phyloP scores from a whole-genome alignment of 805 yeast genomes.

The Metschnikowia bowlesiae region DNA sequence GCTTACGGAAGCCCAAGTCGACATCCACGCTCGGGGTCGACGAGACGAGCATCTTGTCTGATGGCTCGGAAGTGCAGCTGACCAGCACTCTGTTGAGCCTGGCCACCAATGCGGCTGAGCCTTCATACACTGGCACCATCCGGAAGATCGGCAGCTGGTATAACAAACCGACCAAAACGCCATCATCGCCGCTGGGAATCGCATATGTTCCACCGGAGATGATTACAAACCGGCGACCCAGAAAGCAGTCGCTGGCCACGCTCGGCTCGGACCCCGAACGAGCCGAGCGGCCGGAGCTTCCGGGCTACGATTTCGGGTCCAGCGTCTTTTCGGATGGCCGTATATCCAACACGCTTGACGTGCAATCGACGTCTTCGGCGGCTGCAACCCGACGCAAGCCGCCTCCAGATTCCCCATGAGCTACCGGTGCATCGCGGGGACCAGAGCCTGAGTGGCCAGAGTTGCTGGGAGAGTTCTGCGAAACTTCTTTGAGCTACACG shows the following conservation, averaged over 20 bases:
- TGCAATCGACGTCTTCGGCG: not conserved
- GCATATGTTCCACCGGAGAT: conserved; percentile 55
- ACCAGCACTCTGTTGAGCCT: not conserved
- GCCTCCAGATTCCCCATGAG: not conserved
- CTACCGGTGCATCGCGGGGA: too few species aligned
- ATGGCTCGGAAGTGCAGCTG: conserved; percentile 20
- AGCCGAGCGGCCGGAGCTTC: conserved; percentile 7
- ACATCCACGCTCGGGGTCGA: conserved; percentile 21
- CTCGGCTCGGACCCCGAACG: conserved; percentile 11
- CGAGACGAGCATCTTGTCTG: conserved; percentile 24
- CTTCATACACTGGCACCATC: not conserved
- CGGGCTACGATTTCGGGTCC: conserved; percentile 16
- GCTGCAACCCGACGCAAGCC: not conserved
- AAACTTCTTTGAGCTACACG: too few species aligned
- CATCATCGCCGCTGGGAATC: not conserved
- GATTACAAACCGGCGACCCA: conserved; percentile 55
- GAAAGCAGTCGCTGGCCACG: conserved; percentile 16
- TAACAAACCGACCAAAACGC: conserved; percentile 38
- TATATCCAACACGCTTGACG: conserved; percentile 8
- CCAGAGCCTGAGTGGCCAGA: too few species aligned
- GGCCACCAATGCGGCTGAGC: not conserved
- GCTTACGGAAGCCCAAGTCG: conserved; percentile 20
- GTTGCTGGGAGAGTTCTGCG: too few species aligned
- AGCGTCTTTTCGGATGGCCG: conserved; percentile 4
- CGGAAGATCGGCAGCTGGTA: conserved; percentile 67